These are phyloP conservation scores for Botryobasidium botryosum DNA, from an alignment of 768 basidiomycete genomes.

Conservation along the genomic window DNA sequence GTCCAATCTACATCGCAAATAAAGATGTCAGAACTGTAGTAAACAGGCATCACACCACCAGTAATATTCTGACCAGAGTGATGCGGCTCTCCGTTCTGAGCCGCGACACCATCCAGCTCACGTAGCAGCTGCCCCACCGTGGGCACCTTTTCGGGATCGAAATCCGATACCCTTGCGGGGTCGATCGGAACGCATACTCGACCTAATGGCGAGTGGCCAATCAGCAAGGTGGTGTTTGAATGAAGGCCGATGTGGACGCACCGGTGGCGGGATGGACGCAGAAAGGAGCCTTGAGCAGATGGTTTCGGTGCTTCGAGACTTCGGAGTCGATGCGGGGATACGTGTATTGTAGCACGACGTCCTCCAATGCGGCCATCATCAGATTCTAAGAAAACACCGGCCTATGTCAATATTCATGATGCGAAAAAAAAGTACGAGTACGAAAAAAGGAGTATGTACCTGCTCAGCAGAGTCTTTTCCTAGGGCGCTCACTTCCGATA, in stretches of 20 bases:
- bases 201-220: conserved; percentile 25
- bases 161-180: conserved; percentile 51
- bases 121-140: conserved; percentile 68
- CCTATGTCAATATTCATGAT: not conserved
- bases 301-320: conserved; percentile 94
- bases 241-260: conserved; percentile 12
- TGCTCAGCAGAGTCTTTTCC: conserved; percentile 16
- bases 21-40: conserved; percentile 2
- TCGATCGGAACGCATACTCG: conserved; percentile 90
- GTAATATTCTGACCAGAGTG: conserved; percentile 28
- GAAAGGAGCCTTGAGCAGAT: conserved; percentile 94
- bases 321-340: conserved; percentile 95
- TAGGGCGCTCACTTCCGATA: conserved; percentile 7
- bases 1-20: conserved; percentile 73
- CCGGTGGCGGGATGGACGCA: conserved; percentile 88
- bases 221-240: not conserved
- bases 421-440: not conserved
- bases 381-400: conserved; percentile 1
- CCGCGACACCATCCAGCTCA: conserved; percentile 43
- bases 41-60: not conserved
- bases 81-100: conserved; percentile 22
- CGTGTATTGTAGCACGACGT: conserved; percentile 82
- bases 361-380: conserved; percentile 46
- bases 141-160: conserved; percentile 74
- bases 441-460: conserved; percentile 18